Percentiles rank a stretch among this genome's conserved stretches.
Conservation (phyloP, 306 rosid species). For the Acacia acuminata region DNA sequence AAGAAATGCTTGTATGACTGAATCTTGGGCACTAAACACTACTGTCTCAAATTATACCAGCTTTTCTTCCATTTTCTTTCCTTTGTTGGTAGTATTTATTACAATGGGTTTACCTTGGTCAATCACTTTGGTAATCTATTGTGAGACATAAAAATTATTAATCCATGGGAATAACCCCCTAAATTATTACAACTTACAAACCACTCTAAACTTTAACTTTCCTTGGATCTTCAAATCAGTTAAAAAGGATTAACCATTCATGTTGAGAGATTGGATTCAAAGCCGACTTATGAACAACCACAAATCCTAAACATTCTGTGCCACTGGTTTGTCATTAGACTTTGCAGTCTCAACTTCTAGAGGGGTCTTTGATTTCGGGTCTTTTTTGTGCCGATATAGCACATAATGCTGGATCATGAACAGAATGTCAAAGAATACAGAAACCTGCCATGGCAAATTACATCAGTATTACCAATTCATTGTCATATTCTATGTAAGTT, state of each 20-base stretch:
- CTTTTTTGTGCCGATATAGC: conserved; percentile 44
- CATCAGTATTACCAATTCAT: not conserved
- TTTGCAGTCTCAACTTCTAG: conserved; percentile 14
- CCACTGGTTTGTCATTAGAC: conserved; percentile 1
- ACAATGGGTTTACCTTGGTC: not conserved
- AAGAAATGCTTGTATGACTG: not conserved
- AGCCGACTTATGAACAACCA: not conserved
- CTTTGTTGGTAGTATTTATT: not conserved
- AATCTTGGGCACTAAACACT: not conserved
- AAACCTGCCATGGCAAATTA: conserved; percentile 46
- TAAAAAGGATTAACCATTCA: not conserved
- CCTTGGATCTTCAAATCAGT: not conserved
- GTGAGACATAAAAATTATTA: not conserved
- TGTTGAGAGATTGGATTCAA: not conserved
- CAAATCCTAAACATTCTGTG: conserved; percentile 41
- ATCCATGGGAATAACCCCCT: not conserved
- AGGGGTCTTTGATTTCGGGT: not conserved
- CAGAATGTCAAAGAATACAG: conserved; percentile 57
- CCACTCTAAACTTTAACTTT: not conserved
- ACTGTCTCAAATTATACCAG: not conserved
- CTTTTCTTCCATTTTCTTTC: not conserved
- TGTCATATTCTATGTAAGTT: not conserved
- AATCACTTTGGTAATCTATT: not conserved
- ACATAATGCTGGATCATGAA: conserved; percentile 60
- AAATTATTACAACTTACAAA: not conserved